Conservation (phyloP, 768 basidiomycete species). For the Lyophyllum shimeji region DNA sequence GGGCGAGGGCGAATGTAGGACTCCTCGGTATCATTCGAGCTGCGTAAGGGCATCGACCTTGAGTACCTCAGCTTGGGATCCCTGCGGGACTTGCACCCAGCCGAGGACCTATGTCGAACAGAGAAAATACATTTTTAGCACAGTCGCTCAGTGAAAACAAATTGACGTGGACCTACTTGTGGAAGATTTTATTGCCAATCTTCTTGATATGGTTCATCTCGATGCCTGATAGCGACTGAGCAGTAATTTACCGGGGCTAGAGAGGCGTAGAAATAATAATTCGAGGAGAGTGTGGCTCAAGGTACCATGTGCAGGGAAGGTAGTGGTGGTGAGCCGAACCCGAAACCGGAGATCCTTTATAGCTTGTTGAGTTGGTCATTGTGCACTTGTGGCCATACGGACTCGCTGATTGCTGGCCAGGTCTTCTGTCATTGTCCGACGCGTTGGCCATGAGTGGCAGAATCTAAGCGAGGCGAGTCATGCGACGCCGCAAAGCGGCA, state of each 20-base stretch:
- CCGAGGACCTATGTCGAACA: background rate
- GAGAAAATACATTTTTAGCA: background rate
- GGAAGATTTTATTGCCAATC: conserved; percentile 14
- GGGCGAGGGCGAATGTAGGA: conserved; percentile 11
- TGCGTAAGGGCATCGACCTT: conserved; percentile 23
- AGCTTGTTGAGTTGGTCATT: background rate
- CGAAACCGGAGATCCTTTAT: background rate
- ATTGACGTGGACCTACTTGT: conserved; percentile 9
- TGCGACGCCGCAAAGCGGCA: background rate
- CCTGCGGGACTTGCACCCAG: conserved; percentile 1
- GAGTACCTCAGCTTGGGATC: conserved; percentile 17
- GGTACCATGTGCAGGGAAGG: background rate
- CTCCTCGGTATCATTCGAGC: conserved; percentile 17
- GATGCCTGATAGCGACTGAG: too few species aligned
- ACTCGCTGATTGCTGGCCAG: background rate
- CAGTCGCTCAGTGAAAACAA: too few species aligned
- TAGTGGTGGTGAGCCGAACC: background rate
- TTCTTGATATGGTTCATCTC: conserved; percentile 20
- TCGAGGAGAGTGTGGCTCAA: background rate
- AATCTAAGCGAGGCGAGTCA: conserved; percentile 1
- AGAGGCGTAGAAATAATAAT: background rate
- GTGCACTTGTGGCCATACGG: background rate
- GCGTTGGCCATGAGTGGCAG: background rate
- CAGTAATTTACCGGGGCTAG: background rate
- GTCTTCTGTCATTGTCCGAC: background rate